Evolutionary conservation across 306 rosid species (phyloP).

Genomic region (Leucaena leucocephala): DNA sequence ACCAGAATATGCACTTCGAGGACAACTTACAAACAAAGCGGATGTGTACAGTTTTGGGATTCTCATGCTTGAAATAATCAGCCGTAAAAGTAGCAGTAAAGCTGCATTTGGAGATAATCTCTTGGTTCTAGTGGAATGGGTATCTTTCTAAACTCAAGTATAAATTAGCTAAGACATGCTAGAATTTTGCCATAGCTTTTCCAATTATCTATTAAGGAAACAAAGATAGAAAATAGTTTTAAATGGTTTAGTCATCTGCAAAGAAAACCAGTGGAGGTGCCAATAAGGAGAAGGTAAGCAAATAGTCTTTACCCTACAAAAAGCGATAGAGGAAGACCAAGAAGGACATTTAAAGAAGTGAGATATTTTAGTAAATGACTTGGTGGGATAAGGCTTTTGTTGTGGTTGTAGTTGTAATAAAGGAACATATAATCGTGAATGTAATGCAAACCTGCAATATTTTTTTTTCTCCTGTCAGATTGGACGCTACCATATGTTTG

Average conservation of each 20-base stretch:
- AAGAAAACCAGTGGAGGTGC: no score
- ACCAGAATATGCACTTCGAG: no score
- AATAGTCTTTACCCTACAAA: no score
- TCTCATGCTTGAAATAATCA: constrained; percentile 82
- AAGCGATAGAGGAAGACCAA: no score
- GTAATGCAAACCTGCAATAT: background rate
- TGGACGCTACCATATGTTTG: background rate
- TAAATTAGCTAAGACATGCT: background rate
- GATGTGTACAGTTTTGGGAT: constrained; percentile 90
- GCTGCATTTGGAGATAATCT: constrained; percentile 78
- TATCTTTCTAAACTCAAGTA: constrained; percentile 38
- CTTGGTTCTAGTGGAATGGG: constrained; percentile 88
- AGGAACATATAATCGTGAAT: constrained; percentile 1
- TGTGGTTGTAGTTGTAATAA: no score
- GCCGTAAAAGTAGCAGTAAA: constrained; percentile 82
- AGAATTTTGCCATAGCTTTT: background rate
- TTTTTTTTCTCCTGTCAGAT: background rate
- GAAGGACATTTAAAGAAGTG: no score
- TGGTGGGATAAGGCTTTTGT: no score
- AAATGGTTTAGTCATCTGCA: no score
- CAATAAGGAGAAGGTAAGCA: no score
- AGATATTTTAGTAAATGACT: no score
- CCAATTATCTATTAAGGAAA: background rate
- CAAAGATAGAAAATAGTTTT: no score
- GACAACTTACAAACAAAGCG: constrained; percentile 32